Evolutionary conservation across 495 filamentous ascomycete species (phyloP), one percentile per base, ranked within the genome.

Genomic region (Polyplosphaeria fusca): DNA sequence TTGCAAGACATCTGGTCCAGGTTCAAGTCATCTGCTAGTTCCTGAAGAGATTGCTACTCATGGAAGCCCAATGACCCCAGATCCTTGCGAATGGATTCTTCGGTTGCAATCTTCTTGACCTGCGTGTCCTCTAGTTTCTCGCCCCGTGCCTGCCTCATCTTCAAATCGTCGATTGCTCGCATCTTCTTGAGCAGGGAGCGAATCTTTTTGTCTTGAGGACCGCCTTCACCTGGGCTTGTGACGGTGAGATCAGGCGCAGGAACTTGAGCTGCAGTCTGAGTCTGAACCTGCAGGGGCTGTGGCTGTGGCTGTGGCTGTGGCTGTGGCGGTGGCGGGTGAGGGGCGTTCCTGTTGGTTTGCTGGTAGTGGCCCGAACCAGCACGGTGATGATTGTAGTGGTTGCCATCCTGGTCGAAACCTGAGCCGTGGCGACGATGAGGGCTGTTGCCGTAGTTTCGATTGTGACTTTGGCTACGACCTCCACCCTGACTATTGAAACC

Each of bases 61-160:
- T 43, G 23, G 28, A 47, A 61, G 20, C 82, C 85, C 51, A 87
- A 65, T n/a, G 66, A 73, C 27, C 85, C 80, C 45, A 98, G 71
- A 72, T 98, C 93, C 71, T 83, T 87, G 51, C 88, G 78, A 27
- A 98, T 89, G 5, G 76, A 68, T 27, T 82, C 77, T 76, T 96
- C 94, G 3, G 91, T 98, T 19, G 82, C 79, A 59, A 98, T 98
- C 80, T 98, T 98, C 81, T 93, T 94, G 77, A 97, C 82, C 76
- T 98, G 93, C 43, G 93, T 98, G 69, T 95, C 91, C 73, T 98
- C 93, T 52, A 98, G 70, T 76, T 95, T 96, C 79, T 98, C 93
- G 11, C 93, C 94, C 30, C 83, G 83, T 2, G 92, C 93, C 58
- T 88, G 82, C 47, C 93, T 82, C 90, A 95, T 93, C 78, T 97